Conservation (phyloP, 1,284 basidiomycete species). For the Boletellus sp. region DNA sequence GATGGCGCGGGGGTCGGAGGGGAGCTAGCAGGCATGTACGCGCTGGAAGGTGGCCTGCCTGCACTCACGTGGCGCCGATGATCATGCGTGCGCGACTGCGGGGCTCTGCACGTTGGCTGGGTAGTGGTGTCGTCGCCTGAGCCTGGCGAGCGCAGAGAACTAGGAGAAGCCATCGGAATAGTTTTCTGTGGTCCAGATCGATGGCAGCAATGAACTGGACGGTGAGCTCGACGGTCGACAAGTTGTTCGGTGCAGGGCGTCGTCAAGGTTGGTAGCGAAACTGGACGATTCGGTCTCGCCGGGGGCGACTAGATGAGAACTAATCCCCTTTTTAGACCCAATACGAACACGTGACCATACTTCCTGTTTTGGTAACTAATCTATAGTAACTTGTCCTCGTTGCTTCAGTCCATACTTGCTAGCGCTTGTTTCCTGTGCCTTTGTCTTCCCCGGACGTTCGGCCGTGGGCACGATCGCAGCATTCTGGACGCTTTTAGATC, state of each 20-base stretch:
- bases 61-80: slow-evolving; percentile 17
- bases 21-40: slow-evolving; percentile 58
- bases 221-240: slow-evolving; percentile 2
- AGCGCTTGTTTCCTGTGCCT: not conserved
- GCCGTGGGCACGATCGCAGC: not conserved
- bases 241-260: slow-evolving; percentile 8
- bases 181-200: not conserved
- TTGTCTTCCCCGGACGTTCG: not conserved
- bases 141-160: slow-evolving; percentile 3
- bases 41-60: slow-evolving; percentile 25
- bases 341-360: slow-evolving; percentile 7
- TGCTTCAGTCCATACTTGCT: not conserved
- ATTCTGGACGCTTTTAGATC: slow-evolving; percentile 13
- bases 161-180: slow-evolving; percentile 13
- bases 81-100: slow-evolving; percentile 15
- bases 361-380: slow-evolving; percentile 9
- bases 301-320: slow-evolving; percentile 7
- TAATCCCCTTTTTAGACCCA: slow-evolving; percentile 4
- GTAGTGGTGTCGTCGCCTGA: slow-evolving; percentile 11
- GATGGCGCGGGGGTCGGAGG: slow-evolving; percentile 73
- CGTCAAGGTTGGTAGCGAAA: slow-evolving; percentile 1
- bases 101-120: slow-evolving; percentile 6
- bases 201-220: not conserved
- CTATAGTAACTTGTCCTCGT: not conserved
- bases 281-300: slow-evolving; percentile 1